phyloP scores from a whole-genome alignment of 495 filamentous ascomycete genomes.

The Jackrogersella minutella region DNA sequence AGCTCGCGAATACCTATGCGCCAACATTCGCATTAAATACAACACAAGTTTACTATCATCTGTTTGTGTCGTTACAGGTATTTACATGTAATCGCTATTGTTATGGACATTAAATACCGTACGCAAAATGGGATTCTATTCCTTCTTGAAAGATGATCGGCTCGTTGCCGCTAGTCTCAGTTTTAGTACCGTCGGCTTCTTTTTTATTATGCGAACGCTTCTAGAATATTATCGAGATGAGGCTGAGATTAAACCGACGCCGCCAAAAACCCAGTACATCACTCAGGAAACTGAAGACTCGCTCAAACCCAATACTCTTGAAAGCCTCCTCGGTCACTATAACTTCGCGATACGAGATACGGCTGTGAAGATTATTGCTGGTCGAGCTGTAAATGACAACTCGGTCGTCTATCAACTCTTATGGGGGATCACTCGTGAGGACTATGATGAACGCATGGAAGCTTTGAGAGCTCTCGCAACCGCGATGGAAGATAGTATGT shows the following conservation, averaged over 20 bases:
- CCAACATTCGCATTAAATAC: not conserved
- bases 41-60: not conserved
- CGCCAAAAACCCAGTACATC: slow-evolving; percentile 65
- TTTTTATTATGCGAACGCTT: slow-evolving; percentile 49
- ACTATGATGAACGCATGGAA: slow-evolving; percentile 60
- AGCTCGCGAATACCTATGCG: not conserved
- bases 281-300: slow-evolving; percentile 68
- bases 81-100: not conserved
- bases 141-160: slow-evolving; percentile 52
- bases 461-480: slow-evolving; percentile 57
- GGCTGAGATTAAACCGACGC: slow-evolving; percentile 54
- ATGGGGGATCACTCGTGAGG: slow-evolving; percentile 58
- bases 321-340: slow-evolving; percentile 61
- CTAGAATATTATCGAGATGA: slow-evolving; percentile 58
- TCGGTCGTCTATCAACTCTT: slow-evolving; percentile 53
- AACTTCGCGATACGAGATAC: slow-evolving; percentile 63
- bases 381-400: slow-evolving; percentile 58
- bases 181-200: slow-evolving; percentile 46
- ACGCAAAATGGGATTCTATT: slow-evolving; percentile 46
- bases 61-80: not conserved
- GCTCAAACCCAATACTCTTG: slow-evolving; percentile 55
- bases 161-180: slow-evolving; percentile 52
- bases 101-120: slow-evolving; percentile 22
- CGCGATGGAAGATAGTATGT: slow-evolving; percentile 50
- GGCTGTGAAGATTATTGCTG: slow-evolving; percentile 60